A percentile compares a stretch with the other conserved stretches of the same genome.
phyloP scores from a whole-genome alignment of 2,329 filamentous ascomycete genomes.

The Penicillium sp. region DNA sequence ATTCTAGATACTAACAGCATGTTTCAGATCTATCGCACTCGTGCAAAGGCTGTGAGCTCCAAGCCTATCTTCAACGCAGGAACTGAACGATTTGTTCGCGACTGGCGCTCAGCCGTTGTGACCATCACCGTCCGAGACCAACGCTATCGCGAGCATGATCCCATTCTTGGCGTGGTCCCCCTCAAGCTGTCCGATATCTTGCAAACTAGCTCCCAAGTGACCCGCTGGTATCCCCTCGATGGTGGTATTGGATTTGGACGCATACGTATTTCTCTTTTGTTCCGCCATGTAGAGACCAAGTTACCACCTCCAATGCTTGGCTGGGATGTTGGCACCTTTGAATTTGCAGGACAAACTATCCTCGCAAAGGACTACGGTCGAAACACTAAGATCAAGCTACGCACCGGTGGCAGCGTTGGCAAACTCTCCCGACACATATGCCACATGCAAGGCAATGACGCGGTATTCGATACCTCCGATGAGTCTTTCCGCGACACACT shows the following conservation, averaged over 20 bases:
- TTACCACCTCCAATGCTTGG: slow-evolving; percentile 83
- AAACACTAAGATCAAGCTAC: slow-evolving; percentile 67
- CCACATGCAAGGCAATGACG: slow-evolving; percentile 58
- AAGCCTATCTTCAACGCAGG: slow-evolving; percentile 97
- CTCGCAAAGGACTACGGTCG: slow-evolving; percentile 63
- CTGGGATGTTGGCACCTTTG: slow-evolving; percentile 94
- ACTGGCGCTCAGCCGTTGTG: slow-evolving; percentile 85
- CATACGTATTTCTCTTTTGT: slow-evolving; percentile 81
- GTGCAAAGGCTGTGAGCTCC: slow-evolving; percentile 87
- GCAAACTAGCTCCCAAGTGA: slow-evolving; percentile 80
- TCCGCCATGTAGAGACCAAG: slow-evolving; percentile 82
- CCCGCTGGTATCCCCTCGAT: slow-evolving; percentile 93
- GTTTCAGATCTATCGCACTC: slow-evolving; percentile 77
- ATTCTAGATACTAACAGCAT: slow-evolving; percentile 6
- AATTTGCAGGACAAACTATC: slow-evolving; percentile 74
- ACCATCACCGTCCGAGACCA: slow-evolving; percentile 87
- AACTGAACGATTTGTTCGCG: slow-evolving; percentile 86
- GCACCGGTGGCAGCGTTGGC: slow-evolving; percentile 81
- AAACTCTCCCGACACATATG: slow-evolving; percentile 66
- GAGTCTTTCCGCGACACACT: slow-evolving; percentile 56
- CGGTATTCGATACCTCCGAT: slow-evolving; percentile 59
- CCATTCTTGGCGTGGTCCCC: slow-evolving; percentile 87
- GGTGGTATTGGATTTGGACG: slow-evolving; percentile 91
- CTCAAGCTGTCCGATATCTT: slow-evolving; percentile 86
- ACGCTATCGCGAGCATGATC: slow-evolving; percentile 87